A percentile compares a stretch with the other conserved stretches of the same genome.
Conservation (phyloP, 352 stramenopile genomes). For the Phytophthora uliginosa region DNA sequence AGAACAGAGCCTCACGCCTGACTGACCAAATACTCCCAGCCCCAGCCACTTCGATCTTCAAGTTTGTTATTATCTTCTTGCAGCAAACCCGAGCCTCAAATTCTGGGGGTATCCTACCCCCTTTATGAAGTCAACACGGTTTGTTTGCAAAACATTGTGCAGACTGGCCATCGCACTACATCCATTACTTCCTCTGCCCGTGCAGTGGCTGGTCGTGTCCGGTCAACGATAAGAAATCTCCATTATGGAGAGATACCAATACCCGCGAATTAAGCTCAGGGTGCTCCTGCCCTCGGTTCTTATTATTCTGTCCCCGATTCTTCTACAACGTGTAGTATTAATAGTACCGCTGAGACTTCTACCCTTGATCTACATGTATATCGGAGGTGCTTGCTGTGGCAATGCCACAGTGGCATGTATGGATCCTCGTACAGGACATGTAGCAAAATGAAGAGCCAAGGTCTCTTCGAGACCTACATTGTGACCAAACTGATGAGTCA, state of each 20-base stretch:
- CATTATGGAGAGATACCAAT: not conserved
- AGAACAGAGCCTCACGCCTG: not conserved
- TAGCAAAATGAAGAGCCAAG: too few species aligned
- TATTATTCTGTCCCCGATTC: not conserved
- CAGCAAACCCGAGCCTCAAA: not conserved
- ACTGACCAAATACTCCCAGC: not conserved
- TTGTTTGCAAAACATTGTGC: not conserved
- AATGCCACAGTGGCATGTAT: too few species aligned
- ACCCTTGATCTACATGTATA: too few species aligned
- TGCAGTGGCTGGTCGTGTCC: not conserved
- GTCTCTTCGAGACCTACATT: too few species aligned
- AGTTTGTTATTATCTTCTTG: not conserved
- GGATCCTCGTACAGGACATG: too few species aligned
- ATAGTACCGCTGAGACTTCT: too few species aligned
- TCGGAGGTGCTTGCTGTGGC: too few species aligned
- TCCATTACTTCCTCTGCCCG: too few species aligned
- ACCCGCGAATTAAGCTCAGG: not conserved
- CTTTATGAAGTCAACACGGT: not conserved
- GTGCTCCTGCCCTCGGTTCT: not conserved
- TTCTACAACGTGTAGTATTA: not conserved
- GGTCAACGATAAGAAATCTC: not conserved
- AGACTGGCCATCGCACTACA: not conserved
- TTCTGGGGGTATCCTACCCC: not conserved
- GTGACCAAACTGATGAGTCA: slow-evolving; percentile 4
- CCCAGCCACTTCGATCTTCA: not conserved